phyloP scores from a whole-genome alignment of 345 rosid species.

The Bruguiera gymnorhiza region DNA sequence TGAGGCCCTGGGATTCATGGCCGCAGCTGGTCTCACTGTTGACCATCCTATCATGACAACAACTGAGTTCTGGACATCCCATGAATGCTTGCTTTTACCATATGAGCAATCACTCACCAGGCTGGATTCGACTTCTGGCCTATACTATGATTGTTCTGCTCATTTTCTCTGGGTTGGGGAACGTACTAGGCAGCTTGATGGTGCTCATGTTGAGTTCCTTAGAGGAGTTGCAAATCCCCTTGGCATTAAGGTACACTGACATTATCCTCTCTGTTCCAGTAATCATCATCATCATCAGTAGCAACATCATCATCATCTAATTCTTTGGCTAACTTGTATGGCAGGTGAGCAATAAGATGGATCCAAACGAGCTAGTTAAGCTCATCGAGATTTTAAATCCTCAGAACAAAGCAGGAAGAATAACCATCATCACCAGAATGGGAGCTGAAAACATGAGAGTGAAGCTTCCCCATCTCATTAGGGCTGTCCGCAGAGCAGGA shows the following conservation, averaged over 20 bases:
- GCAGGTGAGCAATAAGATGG: slow-evolving; percentile 34
- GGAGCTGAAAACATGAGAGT: slow-evolving; percentile 36
- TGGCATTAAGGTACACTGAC: slow-evolving; percentile 23
- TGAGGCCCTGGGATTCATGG: slow-evolving; percentile 32
- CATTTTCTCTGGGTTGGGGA: slow-evolving; percentile 34
- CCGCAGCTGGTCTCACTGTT: slow-evolving; percentile 27
- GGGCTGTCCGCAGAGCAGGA: slow-evolving; percentile 24
- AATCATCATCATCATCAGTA: too few relatives aligned
- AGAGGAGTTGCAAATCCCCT: slow-evolving; percentile 33
- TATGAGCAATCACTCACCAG: slow-evolving; percentile 31
- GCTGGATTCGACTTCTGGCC: slow-evolving; percentile 30
- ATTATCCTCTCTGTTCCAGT: background rate
- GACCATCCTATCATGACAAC: slow-evolving; percentile 32
- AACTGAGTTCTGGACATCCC: slow-evolving; percentile 33
- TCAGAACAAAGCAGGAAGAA: slow-evolving; percentile 26
- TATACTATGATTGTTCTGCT: slow-evolving; percentile 29
- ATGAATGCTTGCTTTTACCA: slow-evolving; percentile 29
- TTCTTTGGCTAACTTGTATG: background rate
- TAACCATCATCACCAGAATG: slow-evolving; percentile 29
- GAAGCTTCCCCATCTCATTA: slow-evolving; percentile 27
- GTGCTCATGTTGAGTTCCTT: slow-evolving; percentile 33
- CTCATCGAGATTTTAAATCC: slow-evolving; percentile 27
- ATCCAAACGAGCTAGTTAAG: slow-evolving; percentile 28
- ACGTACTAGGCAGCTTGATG: slow-evolving; percentile 32
- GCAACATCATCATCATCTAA: too few relatives aligned